Evolutionary conservation across 495 filamentous ascomycete species (phyloP).

Genomic region (Penicillium salamii): DNA sequence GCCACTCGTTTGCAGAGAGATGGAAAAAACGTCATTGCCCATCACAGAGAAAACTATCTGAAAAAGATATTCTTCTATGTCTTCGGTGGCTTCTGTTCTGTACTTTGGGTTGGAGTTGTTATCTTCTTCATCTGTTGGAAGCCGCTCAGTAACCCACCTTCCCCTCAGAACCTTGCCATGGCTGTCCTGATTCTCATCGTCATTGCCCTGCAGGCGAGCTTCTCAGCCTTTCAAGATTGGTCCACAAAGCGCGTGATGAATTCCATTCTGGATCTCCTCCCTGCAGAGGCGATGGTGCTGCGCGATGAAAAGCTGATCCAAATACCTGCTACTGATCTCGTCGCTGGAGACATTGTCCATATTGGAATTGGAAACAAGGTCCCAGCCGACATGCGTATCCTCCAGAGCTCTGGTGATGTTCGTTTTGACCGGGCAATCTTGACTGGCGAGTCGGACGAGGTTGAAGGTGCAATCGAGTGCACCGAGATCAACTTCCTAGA

Average conservation of each 20-base stretch:
- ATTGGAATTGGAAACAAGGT: constrained; percentile 69
- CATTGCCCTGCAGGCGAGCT: constrained; percentile 66
- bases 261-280: constrained; percentile 64
- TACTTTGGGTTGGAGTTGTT: constrained; percentile 63
- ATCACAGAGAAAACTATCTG: constrained; percentile 54
- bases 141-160: constrained; percentile 68
- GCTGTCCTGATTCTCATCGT: constrained; percentile 66
- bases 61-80: constrained; percentile 62
- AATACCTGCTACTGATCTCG: constrained; percentile 55
- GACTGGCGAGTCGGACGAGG: constrained; percentile 65
- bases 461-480: constrained; percentile 55
- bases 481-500: constrained; percentile 73
- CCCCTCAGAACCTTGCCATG: constrained; percentile 63
- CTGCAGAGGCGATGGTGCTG: constrained; percentile 59
- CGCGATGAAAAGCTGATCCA: constrained; percentile 52
- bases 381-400: constrained; percentile 68
- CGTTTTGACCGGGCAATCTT: constrained; percentile 72
- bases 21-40: constrained; percentile 60
- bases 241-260: constrained; percentile 63
- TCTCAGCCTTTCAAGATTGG: constrained; percentile 69
- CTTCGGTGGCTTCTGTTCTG: constrained; percentile 71
- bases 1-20: constrained; percentile 49
- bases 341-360: constrained; percentile 64
- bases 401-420: constrained; percentile 61
- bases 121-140: constrained; percentile 72